Base-by-base conservation (phyloP, 73 alveolate genomes). In the Urostyla sp. region DNA sequence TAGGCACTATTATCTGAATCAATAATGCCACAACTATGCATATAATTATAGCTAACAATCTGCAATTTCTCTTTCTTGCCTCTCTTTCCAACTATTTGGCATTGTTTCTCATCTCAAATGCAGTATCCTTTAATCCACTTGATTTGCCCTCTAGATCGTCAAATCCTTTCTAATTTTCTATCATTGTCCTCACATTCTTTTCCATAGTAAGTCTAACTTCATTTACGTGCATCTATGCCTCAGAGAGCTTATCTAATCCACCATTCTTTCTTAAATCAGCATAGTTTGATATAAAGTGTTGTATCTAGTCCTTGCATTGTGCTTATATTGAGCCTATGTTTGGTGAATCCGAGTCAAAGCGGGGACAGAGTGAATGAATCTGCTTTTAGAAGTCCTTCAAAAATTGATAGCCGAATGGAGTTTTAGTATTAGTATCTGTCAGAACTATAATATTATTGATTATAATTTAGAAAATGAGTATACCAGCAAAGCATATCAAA, bases 41-140 rank as follows among this genome's bases (percentile, higher is more conserved):
- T 15, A 72, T 59, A 30, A 84, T 58, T 0, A 84, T 57, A 1
- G 76, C 76, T 55, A 53, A 73, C 36, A 84, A 55, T 21, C 80
- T 56, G 52, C 92, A 74, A 38, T 84, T 84, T 45, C 92, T 56
- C 26, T 72, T 80, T 38, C 83, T 75, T 48, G 83, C 83, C 52
- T 84, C 88, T 48, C 61, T 53, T 44, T 84, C 92, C 20, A 84
- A 60, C 16, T 75, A 84, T 56, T 69, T 57, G 30, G 88, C 75
- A 13, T 80, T 81, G 44, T 61, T 84, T 72, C 38, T 74, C 44
- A 84, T 53, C 72, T 75, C 26, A 40, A 73, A 55, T 8, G 92
- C 92, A 15, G 75, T 84, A 27, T 84, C 72, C 60, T 72, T 59
- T 8, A 84, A 60, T 26, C 56, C 50, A 30, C 54, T 32, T 35